Base-by-base conservation (phyloP, 805 yeast species). In the Suhomyces vadensis region DNA sequence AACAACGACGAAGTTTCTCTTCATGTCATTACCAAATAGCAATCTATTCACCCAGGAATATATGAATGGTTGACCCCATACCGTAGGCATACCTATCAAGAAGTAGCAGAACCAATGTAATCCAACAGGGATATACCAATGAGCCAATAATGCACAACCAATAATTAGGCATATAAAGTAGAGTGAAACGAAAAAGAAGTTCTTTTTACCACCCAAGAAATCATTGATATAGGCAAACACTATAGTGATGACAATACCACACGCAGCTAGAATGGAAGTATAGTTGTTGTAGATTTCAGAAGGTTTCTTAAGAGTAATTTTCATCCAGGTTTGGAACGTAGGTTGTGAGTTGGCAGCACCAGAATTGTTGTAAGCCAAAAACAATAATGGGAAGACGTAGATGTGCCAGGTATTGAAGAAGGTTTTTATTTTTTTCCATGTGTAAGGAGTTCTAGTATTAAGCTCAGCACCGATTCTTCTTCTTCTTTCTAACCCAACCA, bases 61-160 rank as follows among this genome's bases (percentile, higher is more conserved):
- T n/a, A 78, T 75, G 49, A 75, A 69, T 2, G 83, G 82, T 59
- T 77, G 83, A 1, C 81, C 83, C 74, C 72, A 72, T 3, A 74
- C 54, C 0, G 74, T 62, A 6, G 82, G 80, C 14, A 74, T 56
- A 4, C 79, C 78, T 4, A 73, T 58, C 38, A 78, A 48, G 49
- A 71, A 77, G 55, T 77, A 81, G 9, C 73, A 63, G 11, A 74
- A 60, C 78, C 81, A 79, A 46, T 78, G 79, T 27, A 72, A 67
- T 2, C 77, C 77, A 11, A 52, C 57, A 2, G 79, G 77, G 23
- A 78, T 69, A 37, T 75, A 51, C 82, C 83, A 80, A 6, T 50
- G 59, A 0, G 79, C 67, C 38, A 78, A 60, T 2, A 71, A 54
- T 3, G 73, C 58, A 55, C 74, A 65, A 3, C 80, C 76, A 29